Evolutionary conservation across 768 basidiomycete genomes (phyloP), one percentile per base, ranked within the genome.

Genomic region (Lactarius psammicola): DNA sequence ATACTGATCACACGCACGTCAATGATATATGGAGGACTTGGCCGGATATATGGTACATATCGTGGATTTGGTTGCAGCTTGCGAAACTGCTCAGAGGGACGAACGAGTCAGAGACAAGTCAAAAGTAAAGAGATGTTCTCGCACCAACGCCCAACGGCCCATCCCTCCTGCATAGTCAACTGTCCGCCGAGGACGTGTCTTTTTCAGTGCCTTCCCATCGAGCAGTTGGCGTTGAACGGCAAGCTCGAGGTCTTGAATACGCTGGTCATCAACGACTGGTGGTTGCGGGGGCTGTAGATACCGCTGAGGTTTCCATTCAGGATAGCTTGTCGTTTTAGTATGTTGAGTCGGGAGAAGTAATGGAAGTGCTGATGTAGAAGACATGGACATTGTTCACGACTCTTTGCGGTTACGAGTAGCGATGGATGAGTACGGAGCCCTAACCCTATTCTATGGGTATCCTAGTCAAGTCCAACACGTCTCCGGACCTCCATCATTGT

Each of bases 151-250:
- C 94, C 92, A 97, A 69, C 94, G 82, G 18, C 89, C 91, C 77
- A 96, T 81, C 2, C 88, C 87, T 33, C 94, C 95, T 70, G 90
- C 89, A 71, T 95, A 98, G 77, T 98, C 97, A 15, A 98, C 95
- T 23, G 97, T 98, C 78, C 94, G 80, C 62, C 95, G 80, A 26
- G 97, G 95, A 67, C 94, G 84, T 56, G 92, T 95, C 80, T 94
- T 95, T 82, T 94, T 96, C 68, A 90, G 83, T 20, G 86, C 79
- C 75, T 90, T 92, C 3, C 92, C 92, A 71, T 94, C 93, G 68
- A 90, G 79, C 71, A 85, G 78, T 72, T 87, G 87, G 56, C 87
- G 79, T 33, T 84, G 87, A 70, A 82, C 86, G 1, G 90, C 92
- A 67, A 92, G 79, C 72, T 95, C 92, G 66, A 88, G 86, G 70